Base-by-base conservation (phyloP, 1,284 basidiomycete genomes). In the Sanghuangporus sanghuang region DNA sequence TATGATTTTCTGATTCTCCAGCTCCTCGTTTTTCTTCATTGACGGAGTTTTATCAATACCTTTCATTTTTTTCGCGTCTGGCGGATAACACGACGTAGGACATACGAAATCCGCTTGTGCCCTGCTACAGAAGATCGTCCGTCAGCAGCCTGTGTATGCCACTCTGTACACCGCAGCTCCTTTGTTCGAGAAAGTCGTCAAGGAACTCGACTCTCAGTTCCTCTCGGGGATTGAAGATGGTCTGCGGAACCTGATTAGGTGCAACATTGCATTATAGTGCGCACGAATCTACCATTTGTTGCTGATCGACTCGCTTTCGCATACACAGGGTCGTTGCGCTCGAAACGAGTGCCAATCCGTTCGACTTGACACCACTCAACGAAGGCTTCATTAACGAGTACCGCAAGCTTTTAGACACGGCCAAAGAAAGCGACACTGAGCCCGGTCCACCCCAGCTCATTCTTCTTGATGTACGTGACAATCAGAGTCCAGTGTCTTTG, bases 51-150 rank as follows among this genome's bases (percentile, higher is more conserved):
- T 32, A 32, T 32, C 5, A 5, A 32, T 32, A 32, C 5, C 27
- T 32, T 32, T 32, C 27, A 4, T 32, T 32, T 32, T 32, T 32
- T 32, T 32, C 5, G 27, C 5, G 27, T 32, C 27, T 32, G 27
- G 5, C 5, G 27, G 27, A 32, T 32, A 32, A 32, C 27, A 5
- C 5, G 2, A 32, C n/a, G n/a, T 12, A 63, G 62, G 62, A 6
- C 62, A 63, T 53, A 32, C 57, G n/a, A 63, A 63, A 42, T 27
- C 39, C 14, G 46, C 57, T 3, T 63, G 62, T 21, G 62, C 56
- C 2, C 48, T 63, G 27, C 44, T 63, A 9, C 14, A 56, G 36
- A 57, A 52, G 57, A 9, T 59, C 3, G 56, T 63, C 18, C 62
- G 50, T 5, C 36, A 23, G 9, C 46, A 38, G 27, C 62, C 46